A percentile compares a stretch with the other conserved stretches of the same genome.
phyloP scores from a whole-genome alignment of 192 early-diverging fungal species.

The Backusella mclennaniae region DNA sequence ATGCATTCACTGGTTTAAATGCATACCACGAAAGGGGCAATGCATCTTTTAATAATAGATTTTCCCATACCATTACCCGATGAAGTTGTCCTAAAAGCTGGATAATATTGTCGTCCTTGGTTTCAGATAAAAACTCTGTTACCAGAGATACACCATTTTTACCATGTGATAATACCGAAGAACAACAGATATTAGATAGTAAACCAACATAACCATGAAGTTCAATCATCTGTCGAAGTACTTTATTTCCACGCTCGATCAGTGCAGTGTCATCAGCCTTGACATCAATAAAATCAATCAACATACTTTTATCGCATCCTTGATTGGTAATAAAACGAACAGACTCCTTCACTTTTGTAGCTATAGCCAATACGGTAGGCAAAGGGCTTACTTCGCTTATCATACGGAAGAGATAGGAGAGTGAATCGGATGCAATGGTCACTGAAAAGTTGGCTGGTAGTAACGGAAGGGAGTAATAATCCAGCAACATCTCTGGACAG shows the following conservation, averaged over 20 bases:
- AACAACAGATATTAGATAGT: slow-evolving; percentile 69
- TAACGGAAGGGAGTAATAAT: slow-evolving; percentile 62
- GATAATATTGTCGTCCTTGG: slow-evolving; percentile 48
- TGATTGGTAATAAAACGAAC: slow-evolving; percentile 43
- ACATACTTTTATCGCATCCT: slow-evolving; percentile 31
- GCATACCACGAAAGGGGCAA: slow-evolving; percentile 74
- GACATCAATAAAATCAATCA: slow-evolving; percentile 55
- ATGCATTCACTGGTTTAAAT: slow-evolving; percentile 25
- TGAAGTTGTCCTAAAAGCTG: slow-evolving; percentile 58
- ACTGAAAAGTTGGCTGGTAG: slow-evolving; percentile 75
- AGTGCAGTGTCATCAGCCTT: slow-evolving; percentile 32
- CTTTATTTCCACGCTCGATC: slow-evolving; percentile 43
- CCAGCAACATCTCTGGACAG: slow-evolving; percentile 63
- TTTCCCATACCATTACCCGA: slow-evolving; percentile 65
- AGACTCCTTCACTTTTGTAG: slow-evolving; percentile 48
- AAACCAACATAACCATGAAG: slow-evolving; percentile 63
- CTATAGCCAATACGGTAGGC: slow-evolving; percentile 51
- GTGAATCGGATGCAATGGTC: slow-evolving; percentile 59
- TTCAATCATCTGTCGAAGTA: slow-evolving; percentile 56
- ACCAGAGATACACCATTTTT: slow-evolving; percentile 60
- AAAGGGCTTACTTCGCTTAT: slow-evolving; percentile 66
- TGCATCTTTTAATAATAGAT: slow-evolving; percentile 49
- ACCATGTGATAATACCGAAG: slow-evolving; percentile 62
- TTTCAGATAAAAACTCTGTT: slow-evolving; percentile 56
- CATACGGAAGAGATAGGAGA: slow-evolving; percentile 68